Conservation (phyloP, 768 basidiomycete genomes). For the Cyclocybe aegerita region DNA sequence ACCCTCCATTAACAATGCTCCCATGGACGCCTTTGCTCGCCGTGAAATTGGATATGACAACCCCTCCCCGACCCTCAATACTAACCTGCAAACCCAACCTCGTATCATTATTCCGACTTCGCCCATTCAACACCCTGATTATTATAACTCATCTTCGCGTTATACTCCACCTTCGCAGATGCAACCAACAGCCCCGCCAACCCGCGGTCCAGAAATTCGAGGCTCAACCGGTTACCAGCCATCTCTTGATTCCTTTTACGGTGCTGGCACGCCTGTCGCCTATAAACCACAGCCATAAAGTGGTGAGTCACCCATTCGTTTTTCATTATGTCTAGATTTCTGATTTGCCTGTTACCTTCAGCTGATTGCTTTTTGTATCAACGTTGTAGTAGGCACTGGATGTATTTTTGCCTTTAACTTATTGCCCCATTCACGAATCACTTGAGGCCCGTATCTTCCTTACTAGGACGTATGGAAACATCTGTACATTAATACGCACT, state of each 20-base stretch:
- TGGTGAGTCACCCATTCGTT: no score
- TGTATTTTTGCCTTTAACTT: no score
- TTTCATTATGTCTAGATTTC: no score
- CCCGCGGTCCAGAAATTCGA: slow-evolving; percentile 17
- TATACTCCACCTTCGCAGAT: slow-evolving; percentile 18
- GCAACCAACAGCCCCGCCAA: slow-evolving; percentile 13
- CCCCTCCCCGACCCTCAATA: slow-evolving; percentile 10
- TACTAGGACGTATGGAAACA: no score
- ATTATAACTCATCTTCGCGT: slow-evolving; percentile 14
- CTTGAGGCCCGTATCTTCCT: no score
- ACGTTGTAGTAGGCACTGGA: no score
- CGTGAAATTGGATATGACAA: slow-evolving; percentile 14
- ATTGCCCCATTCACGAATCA: no score
- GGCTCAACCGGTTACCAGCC: slow-evolving; percentile 27
- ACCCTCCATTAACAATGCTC: slow-evolving; percentile 25
- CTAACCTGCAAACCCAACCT: slow-evolving; percentile 6
- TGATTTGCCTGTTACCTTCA: no score
- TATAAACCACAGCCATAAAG: no score
- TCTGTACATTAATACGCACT: no score
- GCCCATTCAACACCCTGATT: slow-evolving; percentile 21
- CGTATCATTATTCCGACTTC: slow-evolving; percentile 7
- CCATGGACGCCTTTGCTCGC: slow-evolving; percentile 27
- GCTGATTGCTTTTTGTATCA: no score
- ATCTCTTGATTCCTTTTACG: slow-evolving; percentile 43
- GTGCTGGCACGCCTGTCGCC: slow-evolving; percentile 12